Conservation (phyloP, 495 filamentous ascomycete genomes). For the Tuber magnatum region DNA sequence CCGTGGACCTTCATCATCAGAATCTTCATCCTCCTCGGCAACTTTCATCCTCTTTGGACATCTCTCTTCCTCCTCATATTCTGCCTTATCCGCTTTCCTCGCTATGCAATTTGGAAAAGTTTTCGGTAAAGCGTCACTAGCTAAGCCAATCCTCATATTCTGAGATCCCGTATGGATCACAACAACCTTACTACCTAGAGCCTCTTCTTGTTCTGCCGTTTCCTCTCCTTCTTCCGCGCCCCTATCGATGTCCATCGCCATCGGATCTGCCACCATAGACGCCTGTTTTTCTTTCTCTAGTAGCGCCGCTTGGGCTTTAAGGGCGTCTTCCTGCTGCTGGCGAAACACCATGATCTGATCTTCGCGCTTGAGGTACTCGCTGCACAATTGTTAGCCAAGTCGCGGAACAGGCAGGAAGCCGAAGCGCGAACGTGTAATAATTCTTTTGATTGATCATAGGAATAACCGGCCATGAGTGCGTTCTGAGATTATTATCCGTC, state of each 20-base stretch:
- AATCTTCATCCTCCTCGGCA: slow-evolving; percentile 51
- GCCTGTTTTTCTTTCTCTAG: slow-evolving; percentile 31
- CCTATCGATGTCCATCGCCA: slow-evolving; percentile 47
- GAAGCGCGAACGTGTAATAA: slow-evolving; percentile 81
- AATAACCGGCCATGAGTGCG: slow-evolving; percentile 87
- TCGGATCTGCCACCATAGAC: slow-evolving; percentile 19
- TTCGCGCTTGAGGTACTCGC: slow-evolving; percentile 95
- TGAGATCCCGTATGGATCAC: slow-evolving; percentile 98
- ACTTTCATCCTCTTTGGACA: slow-evolving; percentile 78
- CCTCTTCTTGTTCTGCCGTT: slow-evolving; percentile 52
- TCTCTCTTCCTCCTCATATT: slow-evolving; percentile 81
- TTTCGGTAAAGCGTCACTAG: slow-evolving; percentile 89
- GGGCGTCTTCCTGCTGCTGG: slow-evolving; percentile 53
- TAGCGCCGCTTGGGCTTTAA: slow-evolving; percentile 43
- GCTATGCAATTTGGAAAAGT: slow-evolving; percentile 91
- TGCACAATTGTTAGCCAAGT: slow-evolving; percentile 40
- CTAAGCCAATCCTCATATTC: slow-evolving; percentile 83
- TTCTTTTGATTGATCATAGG: slow-evolving; percentile 97
- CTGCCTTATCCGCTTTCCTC: slow-evolving; percentile 61
- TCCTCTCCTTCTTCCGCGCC: slow-evolving; percentile 52
- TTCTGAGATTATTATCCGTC: slow-evolving; percentile 95
- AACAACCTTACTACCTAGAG: slow-evolving; percentile 67
- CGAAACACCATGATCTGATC: slow-evolving; percentile 87
- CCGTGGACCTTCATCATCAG: slow-evolving; percentile 58
- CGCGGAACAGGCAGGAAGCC: background rate